phyloP scores from a whole-genome alignment of 768 basidiomycete species.

The Xerocomus brunneocitrinus region DNA sequence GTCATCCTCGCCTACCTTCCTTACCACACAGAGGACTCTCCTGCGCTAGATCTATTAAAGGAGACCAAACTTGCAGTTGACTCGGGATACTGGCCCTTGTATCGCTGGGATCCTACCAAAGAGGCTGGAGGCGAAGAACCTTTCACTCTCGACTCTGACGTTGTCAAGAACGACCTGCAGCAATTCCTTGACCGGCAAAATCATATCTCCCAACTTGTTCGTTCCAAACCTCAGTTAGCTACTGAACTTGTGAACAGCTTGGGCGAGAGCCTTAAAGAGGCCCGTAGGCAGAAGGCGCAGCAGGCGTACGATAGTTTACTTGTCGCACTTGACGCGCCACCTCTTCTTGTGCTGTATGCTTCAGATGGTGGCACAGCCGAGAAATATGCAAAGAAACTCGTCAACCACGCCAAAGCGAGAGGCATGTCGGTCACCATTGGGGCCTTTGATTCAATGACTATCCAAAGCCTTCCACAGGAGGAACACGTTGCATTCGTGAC shows the following conservation, averaged over 20 bases:
- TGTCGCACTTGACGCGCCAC: conserved; percentile 81
- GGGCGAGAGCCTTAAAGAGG: conserved; percentile 80
- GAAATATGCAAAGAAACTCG: conserved; percentile 89
- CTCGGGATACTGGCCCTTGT: conserved; percentile 95
- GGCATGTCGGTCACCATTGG: conserved; percentile 73
- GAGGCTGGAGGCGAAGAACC: conserved; percentile 72
- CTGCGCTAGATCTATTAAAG: conserved; percentile 88
- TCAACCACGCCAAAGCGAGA: conserved; percentile 75
- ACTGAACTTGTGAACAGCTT: conserved; percentile 77
- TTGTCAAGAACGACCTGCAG: conserved; percentile 89
- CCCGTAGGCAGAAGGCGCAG: conserved; percentile 74
- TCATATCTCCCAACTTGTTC: conserved; percentile 90
- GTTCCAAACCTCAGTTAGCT: conserved; percentile 75
- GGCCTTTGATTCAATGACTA: conserved; percentile 75
- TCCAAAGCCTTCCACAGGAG: conserved; percentile 73
- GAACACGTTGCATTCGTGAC: conserved; percentile 80
- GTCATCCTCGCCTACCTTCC: conserved; percentile 94
- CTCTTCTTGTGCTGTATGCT: conserved; percentile 85
- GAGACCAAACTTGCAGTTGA: conserved; percentile 97
- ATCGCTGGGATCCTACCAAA: conserved; percentile 93
- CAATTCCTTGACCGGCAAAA: conserved; percentile 95
- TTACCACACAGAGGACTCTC: conserved; percentile 68
- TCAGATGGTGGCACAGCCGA: conserved; percentile 96
- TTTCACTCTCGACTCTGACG: conserved; percentile 89
- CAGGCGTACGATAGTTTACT: conserved; percentile 83